Base-by-base conservation (phyloP, 768 basidiomycete species). In the Lentinula lateritia region DNA sequence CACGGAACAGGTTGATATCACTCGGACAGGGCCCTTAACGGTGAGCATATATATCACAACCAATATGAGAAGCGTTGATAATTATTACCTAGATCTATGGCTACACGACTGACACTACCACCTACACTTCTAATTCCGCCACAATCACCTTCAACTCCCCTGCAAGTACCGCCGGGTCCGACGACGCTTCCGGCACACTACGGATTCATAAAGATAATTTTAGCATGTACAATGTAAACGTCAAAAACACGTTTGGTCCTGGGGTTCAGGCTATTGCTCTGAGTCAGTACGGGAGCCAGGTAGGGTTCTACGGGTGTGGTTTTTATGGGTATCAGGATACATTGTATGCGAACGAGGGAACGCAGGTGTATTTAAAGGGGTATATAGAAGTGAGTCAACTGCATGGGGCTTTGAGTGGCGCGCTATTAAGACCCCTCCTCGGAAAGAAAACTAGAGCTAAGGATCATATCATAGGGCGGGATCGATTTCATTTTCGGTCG, bases 401-500 rank as follows among this genome's bases (percentile, higher is more conserved):
- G 50, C 20, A n/a, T 6, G 23, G 23, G n/a, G n/a, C n/a, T n/a
- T n/a, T n/a, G n/a, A n/a, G n/a, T n/a, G n/a, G n/a, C n/a, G n/a
- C 2, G 23, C 23, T 23, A 23, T 23, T 23, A 2, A 23, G 39
- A 8, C 4, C 9, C 10, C 34, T 32, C 6, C 52, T 10, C 28
- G 32, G 23, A 23, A 23, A n/a, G 18, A 8, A 9, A 6, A 53
- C 9, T 50, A 23, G 34, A 36, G 5, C 36, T 20, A 18, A 9
- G 10, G 12, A 0, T 46, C 1, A 20, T 15, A 7, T n/a, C 2
- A 9, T 46, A 82, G 79, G 81, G 80, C 38, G 80, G 80, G 0
- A 72, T 72, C 0, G 81, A 83, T 62, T 83, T 83, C 62, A 81
- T 83, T 52, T 83, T 82, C 61, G 82, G 82, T 12, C 77, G 75